phyloP scores from a whole-genome alignment of 192 early-diverging fungal genomes.

The Backusella morwellensis region DNA sequence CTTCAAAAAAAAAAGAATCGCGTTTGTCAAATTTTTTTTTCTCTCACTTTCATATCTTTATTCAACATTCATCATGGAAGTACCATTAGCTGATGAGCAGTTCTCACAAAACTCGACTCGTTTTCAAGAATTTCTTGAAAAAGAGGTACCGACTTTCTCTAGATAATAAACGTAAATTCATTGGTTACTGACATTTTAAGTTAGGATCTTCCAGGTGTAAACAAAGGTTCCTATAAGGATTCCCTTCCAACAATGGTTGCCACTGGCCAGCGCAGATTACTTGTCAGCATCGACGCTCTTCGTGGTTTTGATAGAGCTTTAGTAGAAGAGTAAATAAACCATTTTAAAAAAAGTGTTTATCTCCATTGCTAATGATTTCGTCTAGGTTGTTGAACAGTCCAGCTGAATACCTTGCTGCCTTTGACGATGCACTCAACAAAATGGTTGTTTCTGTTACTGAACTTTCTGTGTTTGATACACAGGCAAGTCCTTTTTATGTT shows the following conservation, averaged over 20 bases:
- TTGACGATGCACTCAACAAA: conserved; percentile 75
- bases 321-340: conserved; percentile 59
- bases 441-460: conserved; percentile 36
- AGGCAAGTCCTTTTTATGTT: conserved; percentile 61
- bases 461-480: conserved; percentile 33
- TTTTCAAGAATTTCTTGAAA: conserved; percentile 4
- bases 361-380: neutral
- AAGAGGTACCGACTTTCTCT: neutral
- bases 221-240: conserved; percentile 21
- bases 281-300: conserved; percentile 89
- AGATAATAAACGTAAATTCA: neutral
- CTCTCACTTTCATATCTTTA: neutral
- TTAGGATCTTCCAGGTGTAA: conserved; percentile 10
- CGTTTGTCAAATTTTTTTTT: conserved; percentile 4
- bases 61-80: neutral
- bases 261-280: conserved; percentile 54
- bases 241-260: conserved; percentile 16
- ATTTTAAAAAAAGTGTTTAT: neutral
- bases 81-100: neutral
- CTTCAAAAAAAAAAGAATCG: neutral
- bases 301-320: conserved; percentile 73
- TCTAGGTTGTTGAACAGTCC: conserved; percentile 68
- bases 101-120: conserved; percentile 4
- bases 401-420: conserved; percentile 81
- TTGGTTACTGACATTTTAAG: neutral